A percentile compares a stretch with the other conserved stretches of the same genome.
These are phyloP conservation scores for Barnettozyma siamensis DNA, from an alignment of 805 yeast species.

Conservation along the genomic window DNA sequence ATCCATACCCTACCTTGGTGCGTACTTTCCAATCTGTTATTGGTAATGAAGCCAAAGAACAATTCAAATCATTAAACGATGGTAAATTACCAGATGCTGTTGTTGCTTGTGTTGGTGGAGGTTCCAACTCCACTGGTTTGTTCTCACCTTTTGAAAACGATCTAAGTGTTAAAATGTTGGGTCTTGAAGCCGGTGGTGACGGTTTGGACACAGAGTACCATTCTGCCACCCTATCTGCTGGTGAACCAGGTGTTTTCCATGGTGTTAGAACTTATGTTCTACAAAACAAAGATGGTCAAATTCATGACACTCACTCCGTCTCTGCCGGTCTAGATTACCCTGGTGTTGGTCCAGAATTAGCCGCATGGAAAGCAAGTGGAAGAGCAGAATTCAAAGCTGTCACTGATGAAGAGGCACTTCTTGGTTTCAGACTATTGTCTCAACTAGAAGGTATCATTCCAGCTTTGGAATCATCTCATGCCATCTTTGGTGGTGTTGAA, in stretches of 20 bases:
- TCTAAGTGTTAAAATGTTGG: conserved; percentile 67
- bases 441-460: conserved; percentile 98
- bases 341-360: conserved; percentile 98
- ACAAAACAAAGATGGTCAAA: conserved; percentile 91
- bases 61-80: conserved; percentile 69
- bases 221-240: conserved; percentile 93
- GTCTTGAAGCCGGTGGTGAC: conserved; percentile 99
- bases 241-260: conserved; percentile 95
- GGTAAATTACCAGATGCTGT: conserved; percentile 89
- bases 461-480: conserved; percentile 96
- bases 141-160: conserved; percentile 92
- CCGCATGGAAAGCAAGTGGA: conserved; percentile 91
- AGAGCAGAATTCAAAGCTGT: conserved; percentile 90
- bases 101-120: conserved; percentile 99
- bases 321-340: conserved; percentile 99
- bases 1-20: conserved; percentile 96
- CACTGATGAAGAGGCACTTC: conserved; percentile 90
- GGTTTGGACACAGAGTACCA: conserved; percentile 87
- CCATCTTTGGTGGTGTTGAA: conserved; percentile 85
- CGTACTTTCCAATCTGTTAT: conserved; percentile 97
- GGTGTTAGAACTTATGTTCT: conserved; percentile 94
- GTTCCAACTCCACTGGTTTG: conserved; percentile 94
- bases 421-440: conserved; percentile 82
- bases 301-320: conserved; percentile 95
- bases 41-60: conserved; percentile 91